Evolutionary conservation across 805 yeast genomes (phyloP), one percentile per base, ranked within the genome.

Genomic region (Debaryomyces maramus): DNA sequence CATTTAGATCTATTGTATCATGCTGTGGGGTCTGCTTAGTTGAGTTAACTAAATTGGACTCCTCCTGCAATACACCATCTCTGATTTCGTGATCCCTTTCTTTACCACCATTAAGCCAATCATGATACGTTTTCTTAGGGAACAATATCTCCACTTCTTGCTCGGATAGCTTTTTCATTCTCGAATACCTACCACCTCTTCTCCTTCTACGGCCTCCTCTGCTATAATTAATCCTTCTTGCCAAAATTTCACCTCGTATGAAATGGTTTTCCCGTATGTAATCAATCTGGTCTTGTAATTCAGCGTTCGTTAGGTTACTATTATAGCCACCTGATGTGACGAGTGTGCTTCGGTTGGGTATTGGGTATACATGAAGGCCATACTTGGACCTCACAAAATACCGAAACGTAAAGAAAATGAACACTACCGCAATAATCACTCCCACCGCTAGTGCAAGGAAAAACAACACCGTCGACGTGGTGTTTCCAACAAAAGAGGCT

Each of bases 361-460:
- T 39, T 1, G 70, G 65, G 60, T 69, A 51, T 51, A 73, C 60
- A 46, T 74, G 77, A 8, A 81, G 61, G 0, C 87, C 87, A 48
- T 70, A 73, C 40, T 66, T 70, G 4, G 83, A 69, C 37, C 86
- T 62, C 3, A 81, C 70, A 48, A 81, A 74, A 55, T 82, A 81
- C 35, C 85, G 61, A 38, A 77, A 52, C 8, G 86, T 77, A 67
- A 82, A 80, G 59, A 80, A 80, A 6, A 80, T 47, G 49, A 82
- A 79, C 19, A 79, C 54, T 0, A 68, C 15, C 4, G 85, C 85
- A 28, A 81, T 79, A 16, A 73, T 52, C 9, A 80, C 73, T 3
- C 86, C 87, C 10, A 80, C 77, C 0, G 82, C 76, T 24, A 82
- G 66, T 0, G 87, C 85, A 9, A 82, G 60, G 58, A 80, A 79